Evolutionary conservation across 1,284 basidiomycete species (phyloP), one percentile per base, ranked within the genome.

Genomic region (Cryptococcus maquisensis): DNA sequence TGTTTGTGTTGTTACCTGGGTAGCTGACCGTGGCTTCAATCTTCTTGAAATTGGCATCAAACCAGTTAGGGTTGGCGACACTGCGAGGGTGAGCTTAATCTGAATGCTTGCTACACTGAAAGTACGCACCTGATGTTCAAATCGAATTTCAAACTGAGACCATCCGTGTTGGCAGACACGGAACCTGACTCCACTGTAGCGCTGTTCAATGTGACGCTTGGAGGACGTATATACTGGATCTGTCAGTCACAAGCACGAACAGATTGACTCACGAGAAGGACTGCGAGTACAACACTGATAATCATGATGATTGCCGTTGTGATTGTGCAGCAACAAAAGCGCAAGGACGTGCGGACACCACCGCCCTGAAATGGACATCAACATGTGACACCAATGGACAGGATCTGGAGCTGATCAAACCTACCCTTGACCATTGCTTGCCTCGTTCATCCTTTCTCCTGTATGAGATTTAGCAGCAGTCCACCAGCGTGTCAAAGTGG

Each of bases 31-130:
- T 77, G 5, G 86, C 87, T 41, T 81, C 79, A 65, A 93, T 84
- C 53, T 82, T 79, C 54, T 82, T 81, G 72, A 94, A 84, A 49
- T 81, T 79, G 21, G 88, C 86, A 13, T 81, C 76, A 73, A 94
- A 92, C 78, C 85, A 92, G 71, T 93, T 92, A 35, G 90, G 91
- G 69, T 94, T 94, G 63, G 79, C 77, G 55, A 92, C 87, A 47
- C 88, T 91, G 64, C 42, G 7, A 7, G 15, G 24, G n/a, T 47
- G 36, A 20, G 44, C 20, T 12, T 10, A 12, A 45, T 7, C 3
- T 21, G 15, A 21, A 9, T 45, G 23, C 16, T 9, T 26, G 15
- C 23, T 23, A 16, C 43, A 45, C 43, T 18, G 18, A 18, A 12
- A 37, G 18, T 38, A 76, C 85, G 65, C 72, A 86, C 84, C 80